phyloP scores from a whole-genome alignment of 495 filamentous ascomycete species.

The Penicillium malachiteum region DNA sequence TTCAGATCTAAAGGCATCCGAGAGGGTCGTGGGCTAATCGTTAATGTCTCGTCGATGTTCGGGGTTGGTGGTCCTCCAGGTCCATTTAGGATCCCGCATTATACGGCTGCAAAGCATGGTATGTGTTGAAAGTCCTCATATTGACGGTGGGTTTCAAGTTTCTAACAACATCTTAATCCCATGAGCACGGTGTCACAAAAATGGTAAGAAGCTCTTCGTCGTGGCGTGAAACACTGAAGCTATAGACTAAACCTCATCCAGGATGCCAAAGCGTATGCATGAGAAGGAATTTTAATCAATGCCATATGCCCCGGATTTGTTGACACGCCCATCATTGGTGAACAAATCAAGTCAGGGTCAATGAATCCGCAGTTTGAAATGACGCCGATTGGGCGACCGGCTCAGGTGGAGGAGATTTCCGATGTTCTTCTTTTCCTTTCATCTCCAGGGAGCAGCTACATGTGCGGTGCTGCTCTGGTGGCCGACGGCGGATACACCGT shows the following conservation, averaged over 20 bases:
- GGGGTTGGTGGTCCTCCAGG: slow-evolving; percentile 21
- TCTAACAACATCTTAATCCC: background rate
- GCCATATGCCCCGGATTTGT: slow-evolving; percentile 51
- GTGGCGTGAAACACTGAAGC: background rate
- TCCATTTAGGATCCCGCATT: slow-evolving; percentile 28
- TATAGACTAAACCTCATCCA: slow-evolving; percentile 10
- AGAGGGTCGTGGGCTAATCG: slow-evolving; percentile 28
- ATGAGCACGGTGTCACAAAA: slow-evolving; percentile 38
- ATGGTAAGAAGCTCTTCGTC: slow-evolving; percentile 12
- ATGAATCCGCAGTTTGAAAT: slow-evolving; percentile 21
- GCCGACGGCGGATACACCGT: slow-evolving; percentile 25
- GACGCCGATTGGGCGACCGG: slow-evolving; percentile 19
- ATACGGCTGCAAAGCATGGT: slow-evolving; percentile 46
- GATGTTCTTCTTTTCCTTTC: slow-evolving; percentile 67
- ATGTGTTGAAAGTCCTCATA: slow-evolving; percentile 2
- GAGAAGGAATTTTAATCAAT: slow-evolving; percentile 49
- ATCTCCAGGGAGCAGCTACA: slow-evolving; percentile 43
- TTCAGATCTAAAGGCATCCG: slow-evolving; percentile 15
- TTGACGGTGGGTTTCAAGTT: too few relatives aligned
- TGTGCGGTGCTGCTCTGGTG: slow-evolving; percentile 29
- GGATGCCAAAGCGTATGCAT: slow-evolving; percentile 45
- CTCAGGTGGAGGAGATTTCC: slow-evolving; percentile 58
- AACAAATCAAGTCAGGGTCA: slow-evolving; percentile 21
- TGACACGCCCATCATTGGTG: slow-evolving; percentile 35
- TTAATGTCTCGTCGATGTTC: slow-evolving; percentile 33